Base-by-base conservation (phyloP, 495 filamentous ascomycete species). In the Talaromyces liani region DNA sequence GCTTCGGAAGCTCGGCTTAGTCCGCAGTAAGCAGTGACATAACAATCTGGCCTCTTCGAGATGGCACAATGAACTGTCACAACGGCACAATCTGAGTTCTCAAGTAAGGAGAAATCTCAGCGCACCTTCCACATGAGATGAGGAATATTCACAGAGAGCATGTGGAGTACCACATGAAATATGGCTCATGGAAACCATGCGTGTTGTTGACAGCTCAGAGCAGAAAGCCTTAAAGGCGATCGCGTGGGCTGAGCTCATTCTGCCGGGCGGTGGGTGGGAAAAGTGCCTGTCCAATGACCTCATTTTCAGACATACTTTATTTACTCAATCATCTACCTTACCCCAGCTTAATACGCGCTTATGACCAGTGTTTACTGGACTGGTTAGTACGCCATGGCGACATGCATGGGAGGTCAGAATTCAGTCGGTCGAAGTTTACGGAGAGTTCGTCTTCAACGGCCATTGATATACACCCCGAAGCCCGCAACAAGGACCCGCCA, bases 401-500 rank as follows among this genome's bases (percentile, higher is more conserved):
- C 60, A 22, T 51, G 47, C 6, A n/a, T 54, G 3, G 39, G 18
- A 33, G 25, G 27, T 54, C 20, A 49, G 8, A 22, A n/a, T 53
- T 20, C 39, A 5, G 22, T 60, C 18, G 20, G 60, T 53, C 60
- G 60, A 53, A 29, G 60, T 20, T 34, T 62, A 20, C 59, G 45
- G 29, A 34, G 22, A 6, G 45, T 29, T 31, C 60, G 41, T 10
- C 12, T 6, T 24, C 18, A 27, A 8, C 25, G 20, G 24, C n/a
- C 34, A 47, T 45, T 27, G 45, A 18, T 49, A 25, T 51, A 61
- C 27, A 60, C 31, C 1, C 20, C 22, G 45, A 47, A 54, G 22
- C 60, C 60, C n/a, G 31, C 60, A 60, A 62, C 65, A 66, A 71
- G 67, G 53, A 68, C 70, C 56, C 75, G 78, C 39, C 70, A 72